Base-by-base conservation (phyloP, 148 eudicot species). In the Persicaria tinctoria region DNA sequence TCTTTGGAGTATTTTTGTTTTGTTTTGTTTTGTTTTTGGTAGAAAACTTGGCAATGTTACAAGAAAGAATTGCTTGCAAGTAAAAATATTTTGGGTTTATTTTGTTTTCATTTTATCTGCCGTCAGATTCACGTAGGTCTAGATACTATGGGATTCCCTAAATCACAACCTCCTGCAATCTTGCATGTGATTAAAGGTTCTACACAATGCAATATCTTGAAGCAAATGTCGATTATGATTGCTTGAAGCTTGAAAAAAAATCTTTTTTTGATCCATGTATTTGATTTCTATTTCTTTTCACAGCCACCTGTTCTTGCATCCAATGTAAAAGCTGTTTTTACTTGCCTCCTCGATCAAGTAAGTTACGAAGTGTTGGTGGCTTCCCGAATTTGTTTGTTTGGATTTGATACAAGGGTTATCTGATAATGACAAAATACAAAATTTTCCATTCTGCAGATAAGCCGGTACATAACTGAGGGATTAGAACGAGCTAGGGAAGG, bases 321-420 rank as follows among this genome's bases (percentile, higher is more conserved):
- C 73, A 92, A 90, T 76, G 93, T 95, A 17, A 89, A 87, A 86
- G 85, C 90, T 68, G 90, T 92, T 46, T 92, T 95, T 86, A 90
- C 97, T 56, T 92, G 96, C 85, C 91, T 95, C 74, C 83, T 92
- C 70, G 97, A 95, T 82, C 99, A 95, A 88, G 99, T 95, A 84
- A 92, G 4, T 53, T 4, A 53, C 16, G 2, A 14, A 53, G 56
- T n/a, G 16, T 53, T 53, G 56, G 5, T 12, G 56, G 16, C 16
- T 53, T 5, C 17, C 5, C n/a, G 17, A 53, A 14, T 53, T 14
- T 4, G 11, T 53, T 53, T 53, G 13, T 53, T 53, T 5, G 13
- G 56, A 5, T 12, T 53, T 12, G 13, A 53, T 53, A 1, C 54
- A 3, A 3, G 5, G 17, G 17, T 0, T 53, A 32, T 32, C 41